A percentile compares a stretch with the other conserved stretches of the same genome.
Evolutionary conservation across 768 basidiomycete genomes (phyloP).

Genomic region (Termitomyces titanicus): DNA sequence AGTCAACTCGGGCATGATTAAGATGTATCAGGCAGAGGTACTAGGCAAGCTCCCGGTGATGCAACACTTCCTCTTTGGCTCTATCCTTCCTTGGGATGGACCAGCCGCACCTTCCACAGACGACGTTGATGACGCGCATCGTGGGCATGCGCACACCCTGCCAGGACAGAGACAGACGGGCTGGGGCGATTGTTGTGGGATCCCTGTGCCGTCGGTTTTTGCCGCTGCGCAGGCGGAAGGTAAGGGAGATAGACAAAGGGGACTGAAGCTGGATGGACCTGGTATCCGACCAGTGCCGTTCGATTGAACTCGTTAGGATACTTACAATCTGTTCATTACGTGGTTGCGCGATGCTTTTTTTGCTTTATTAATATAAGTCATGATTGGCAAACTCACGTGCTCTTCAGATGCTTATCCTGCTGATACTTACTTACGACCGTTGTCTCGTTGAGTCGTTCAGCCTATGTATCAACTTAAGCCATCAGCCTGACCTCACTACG

Average conservation of each 20-base stretch:
- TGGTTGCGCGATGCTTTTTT: not conserved
- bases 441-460: no score
- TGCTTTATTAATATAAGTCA: not conserved
- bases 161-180: conserved; percentile 52
- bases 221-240: conserved; percentile 63
- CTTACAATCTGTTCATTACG: not conserved
- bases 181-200: conserved; percentile 93
- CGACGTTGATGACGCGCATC: conserved; percentile 34
- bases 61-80: conserved; percentile 95
- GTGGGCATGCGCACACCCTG: conserved; percentile 47
- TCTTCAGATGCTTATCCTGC: no score
- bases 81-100: conserved; percentile 67
- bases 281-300: conserved; percentile 79
- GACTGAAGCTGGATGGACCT: conserved; percentile 46
- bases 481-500: no score
- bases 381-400: not conserved
- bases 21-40: conserved; percentile 97
- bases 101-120: conserved; percentile 35
- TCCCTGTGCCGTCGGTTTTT: conserved; percentile 79
- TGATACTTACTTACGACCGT: no score
- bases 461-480: no score
- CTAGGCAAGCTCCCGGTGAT: conserved; percentile 92
- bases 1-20: conserved; percentile 93
- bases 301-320: conserved; percentile 40
- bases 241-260: conserved; percentile 34